Percentiles rank a stretch among this genome's conserved stretches.
phyloP scores from a whole-genome alignment of 208 protist species.

The Trypanosoma congolense region DNA sequence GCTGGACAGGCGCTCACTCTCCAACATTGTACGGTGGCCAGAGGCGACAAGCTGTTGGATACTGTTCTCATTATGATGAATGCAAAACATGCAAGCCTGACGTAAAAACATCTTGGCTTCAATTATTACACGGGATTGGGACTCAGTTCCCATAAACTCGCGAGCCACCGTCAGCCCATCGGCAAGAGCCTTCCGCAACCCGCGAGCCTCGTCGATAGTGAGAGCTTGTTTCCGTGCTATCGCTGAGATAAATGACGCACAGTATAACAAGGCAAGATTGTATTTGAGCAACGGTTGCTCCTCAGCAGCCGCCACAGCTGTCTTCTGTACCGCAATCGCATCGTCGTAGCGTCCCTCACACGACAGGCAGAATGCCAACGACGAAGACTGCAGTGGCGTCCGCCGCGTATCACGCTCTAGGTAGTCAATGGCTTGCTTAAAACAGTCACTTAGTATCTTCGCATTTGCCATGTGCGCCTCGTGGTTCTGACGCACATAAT shows the following conservation, averaged over 20 bases:
- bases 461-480: slow-evolving; percentile 70
- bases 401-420: slow-evolving; percentile 29
- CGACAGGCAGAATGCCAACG: slow-evolving; percentile 70
- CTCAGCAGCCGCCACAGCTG: slow-evolving; percentile 18
- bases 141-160: slow-evolving; percentile 24
- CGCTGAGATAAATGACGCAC: slow-evolving; percentile 51
- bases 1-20: slow-evolving; percentile 33
- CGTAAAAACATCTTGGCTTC: slow-evolving; percentile 30
- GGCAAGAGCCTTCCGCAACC: slow-evolving; percentile 36
- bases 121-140: slow-evolving; percentile 23
- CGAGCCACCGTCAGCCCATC: slow-evolving; percentile 29
- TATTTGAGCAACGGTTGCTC: slow-evolving; percentile 61
- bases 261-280: slow-evolving; percentile 69
- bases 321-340: slow-evolving; percentile 45
- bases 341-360: slow-evolving; percentile 49
- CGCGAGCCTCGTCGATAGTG: slow-evolving; percentile 32
- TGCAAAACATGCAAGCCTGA: slow-evolving; percentile 42
- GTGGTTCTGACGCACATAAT: slow-evolving; percentile 38
- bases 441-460: slow-evolving; percentile 64
- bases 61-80: slow-evolving; percentile 41
- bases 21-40: slow-evolving; percentile 34
- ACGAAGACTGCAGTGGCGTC: slow-evolving; percentile 50
- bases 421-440: slow-evolving; percentile 79
- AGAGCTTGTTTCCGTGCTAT: slow-evolving; percentile 30
- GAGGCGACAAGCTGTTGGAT: slow-evolving; percentile 40